Evolutionary conservation across 306 rosid species (phyloP), one percentile per base, ranked within the genome.

Genomic region (Quillaja saponaria): DNA sequence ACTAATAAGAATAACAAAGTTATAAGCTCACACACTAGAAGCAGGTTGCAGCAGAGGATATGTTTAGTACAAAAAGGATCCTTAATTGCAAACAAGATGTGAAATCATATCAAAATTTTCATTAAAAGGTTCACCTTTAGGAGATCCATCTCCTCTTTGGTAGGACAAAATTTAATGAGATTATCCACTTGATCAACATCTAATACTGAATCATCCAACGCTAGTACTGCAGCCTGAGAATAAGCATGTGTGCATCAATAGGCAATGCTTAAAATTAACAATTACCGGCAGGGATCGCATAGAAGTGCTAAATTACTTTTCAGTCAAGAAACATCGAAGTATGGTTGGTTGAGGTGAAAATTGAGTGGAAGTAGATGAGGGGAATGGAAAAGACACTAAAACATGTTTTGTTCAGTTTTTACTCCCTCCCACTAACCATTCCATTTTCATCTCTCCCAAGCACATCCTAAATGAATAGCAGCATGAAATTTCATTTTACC

Each of bases 61-160:
- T 34, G 64, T 64, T 63, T 25, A 46, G 31, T 57, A 38, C 6
- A 10, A 60, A 44, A 56, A 11, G 75, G 66, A 68, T 15, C 31
- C 64, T 56, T 45, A 50, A 68, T 54, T 53, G 61, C 16, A 20
- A 53, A 63, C 13, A 45, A 58, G 58, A 76, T 58, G 38, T 47
- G 59, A 67, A 28, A 65, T 55, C 8, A 25, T 75, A 12, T 17
- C 61, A 61, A 16, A 46, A 57, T 34, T 52, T 34, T 39, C 42
- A 39, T 42, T 31, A 37, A 44, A 75, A 74, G 60, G 50, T 68
- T 65, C 70, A 94, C 99, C 99, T 85, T 94, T 68, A 94, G 83
- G 76, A 87, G 95, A 54, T 94, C 97, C 95, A 89, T 94, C 78
- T 94, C 99, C 67, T 94, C 99, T 75, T 89, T 89, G 58, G 99